These are phyloP conservation scores for Paratrypanosoma confusum DNA, from an alignment of 208 protist species.

Conservation along the genomic window DNA sequence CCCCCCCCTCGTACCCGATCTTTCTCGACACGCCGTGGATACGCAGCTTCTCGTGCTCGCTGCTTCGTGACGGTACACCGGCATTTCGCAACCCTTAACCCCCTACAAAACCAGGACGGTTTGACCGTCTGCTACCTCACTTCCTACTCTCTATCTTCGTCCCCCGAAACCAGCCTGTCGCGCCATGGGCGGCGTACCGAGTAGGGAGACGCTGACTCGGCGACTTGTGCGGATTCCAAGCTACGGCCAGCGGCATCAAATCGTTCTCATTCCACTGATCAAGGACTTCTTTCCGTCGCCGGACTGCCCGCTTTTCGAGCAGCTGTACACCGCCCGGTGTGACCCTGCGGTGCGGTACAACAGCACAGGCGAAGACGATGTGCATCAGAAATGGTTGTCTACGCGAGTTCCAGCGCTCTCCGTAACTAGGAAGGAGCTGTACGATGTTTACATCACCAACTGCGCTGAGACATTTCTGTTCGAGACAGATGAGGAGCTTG, in stretches of 20 bases:
- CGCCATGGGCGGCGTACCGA: conserved; percentile 55
- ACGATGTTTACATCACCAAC: conserved; percentile 50
- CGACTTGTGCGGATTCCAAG: conserved; percentile 26
- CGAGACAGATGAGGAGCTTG: conserved; percentile 48
- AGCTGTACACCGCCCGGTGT: conserved; percentile 30
- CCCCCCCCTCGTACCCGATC: too few species aligned
- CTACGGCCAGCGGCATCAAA: conserved; percentile 29
- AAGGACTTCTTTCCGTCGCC: conserved; percentile 45
- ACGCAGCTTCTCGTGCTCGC: too few species aligned
- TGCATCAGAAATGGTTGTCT: conserved; percentile 5
- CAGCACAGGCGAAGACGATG: conserved; percentile 23
- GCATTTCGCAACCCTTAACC: too few species aligned
- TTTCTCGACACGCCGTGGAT: too few species aligned
- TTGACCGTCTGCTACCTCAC: too few species aligned
- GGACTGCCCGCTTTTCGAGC: conserved; percentile 30
- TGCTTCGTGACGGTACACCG: too few species aligned
- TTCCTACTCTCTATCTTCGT: too few species aligned
- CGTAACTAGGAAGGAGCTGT: conserved; percentile 30
- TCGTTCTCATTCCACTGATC: conserved; percentile 51
- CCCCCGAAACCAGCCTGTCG: too few species aligned
- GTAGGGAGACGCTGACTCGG: conserved; percentile 39
- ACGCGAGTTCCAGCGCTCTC: conserved; percentile 10
- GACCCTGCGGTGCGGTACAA: conserved; percentile 29
- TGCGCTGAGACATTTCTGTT: conserved; percentile 36
- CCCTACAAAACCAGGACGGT: too few species aligned